Conservation (phyloP, 371 early-diverging fungal species). For the Apophysomyces elegans region DNA sequence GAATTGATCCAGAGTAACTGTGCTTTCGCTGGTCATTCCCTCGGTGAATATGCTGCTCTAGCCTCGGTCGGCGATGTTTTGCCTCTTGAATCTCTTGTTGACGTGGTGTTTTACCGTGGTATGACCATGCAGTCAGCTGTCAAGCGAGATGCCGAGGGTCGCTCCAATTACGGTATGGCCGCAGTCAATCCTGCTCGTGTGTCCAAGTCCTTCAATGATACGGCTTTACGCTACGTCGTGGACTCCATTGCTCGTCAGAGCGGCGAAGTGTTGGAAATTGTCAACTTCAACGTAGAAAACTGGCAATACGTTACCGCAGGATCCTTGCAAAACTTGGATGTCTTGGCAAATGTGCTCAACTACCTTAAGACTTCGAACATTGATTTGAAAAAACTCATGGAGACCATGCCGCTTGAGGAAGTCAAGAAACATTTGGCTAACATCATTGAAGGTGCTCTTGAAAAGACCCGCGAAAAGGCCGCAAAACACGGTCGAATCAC, state of each 20-base stretch:
- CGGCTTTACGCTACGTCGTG: slow-evolving; percentile 83
- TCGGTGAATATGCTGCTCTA: slow-evolving; percentile 96
- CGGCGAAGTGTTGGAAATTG: slow-evolving; percentile 88
- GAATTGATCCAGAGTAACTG: slow-evolving; percentile 85
- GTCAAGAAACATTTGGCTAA: slow-evolving; percentile 82
- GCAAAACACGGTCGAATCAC: slow-evolving; percentile 66
- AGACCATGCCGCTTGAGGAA: slow-evolving; percentile 85
- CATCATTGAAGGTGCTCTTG: slow-evolving; percentile 80
- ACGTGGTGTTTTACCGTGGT: slow-evolving; percentile 96
- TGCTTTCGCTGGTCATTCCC: slow-evolving; percentile 94
- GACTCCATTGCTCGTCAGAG: slow-evolving; percentile 81
- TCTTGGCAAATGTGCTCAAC: slow-evolving; percentile 83
- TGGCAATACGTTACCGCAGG: slow-evolving; percentile 97
- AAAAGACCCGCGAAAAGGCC: slow-evolving; percentile 72
- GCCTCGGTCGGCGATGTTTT: slow-evolving; percentile 91
- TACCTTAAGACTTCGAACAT: slow-evolving; percentile 76
- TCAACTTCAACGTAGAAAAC: slow-evolving; percentile 97
- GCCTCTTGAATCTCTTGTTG: slow-evolving; percentile 85
- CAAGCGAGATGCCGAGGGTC: slow-evolving; percentile 78
- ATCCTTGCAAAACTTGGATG: slow-evolving; percentile 79
- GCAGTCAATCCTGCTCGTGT: slow-evolving; percentile 95
- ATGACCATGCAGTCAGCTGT: slow-evolving; percentile 97
- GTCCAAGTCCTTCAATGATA: slow-evolving; percentile 82
- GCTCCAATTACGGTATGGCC: slow-evolving; percentile 94
- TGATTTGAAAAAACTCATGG: slow-evolving; percentile 85